Percentiles rank a stretch among this genome's conserved stretches.
Conservation (phyloP, 2,329 filamentous ascomycete genomes). For the Colletotrichum sidae region DNA sequence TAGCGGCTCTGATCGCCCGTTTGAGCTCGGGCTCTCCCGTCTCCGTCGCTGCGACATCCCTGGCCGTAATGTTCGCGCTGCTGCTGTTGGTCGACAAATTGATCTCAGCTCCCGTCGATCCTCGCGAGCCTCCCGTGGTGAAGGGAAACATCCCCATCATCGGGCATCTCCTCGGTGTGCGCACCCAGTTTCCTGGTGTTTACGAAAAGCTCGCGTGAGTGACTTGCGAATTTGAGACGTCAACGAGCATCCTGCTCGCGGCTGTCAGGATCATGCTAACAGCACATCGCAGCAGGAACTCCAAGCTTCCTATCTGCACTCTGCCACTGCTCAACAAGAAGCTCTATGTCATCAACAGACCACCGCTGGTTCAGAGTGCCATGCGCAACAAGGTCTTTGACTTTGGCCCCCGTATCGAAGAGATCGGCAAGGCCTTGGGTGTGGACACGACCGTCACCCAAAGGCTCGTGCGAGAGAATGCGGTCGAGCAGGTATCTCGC, state of each 20-base stretch:
- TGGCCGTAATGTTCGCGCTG: constrained; percentile 10
- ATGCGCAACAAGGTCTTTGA: constrained; percentile 51
- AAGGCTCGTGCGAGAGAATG: constrained; percentile 50
- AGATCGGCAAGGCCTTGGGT: constrained; percentile 43
- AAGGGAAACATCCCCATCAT: constrained; percentile 55
- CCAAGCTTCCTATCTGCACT: constrained; percentile 52
- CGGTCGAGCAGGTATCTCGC: constrained; percentile 46
- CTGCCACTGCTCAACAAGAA: constrained; percentile 56
- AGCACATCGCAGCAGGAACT: constrained; percentile 39
- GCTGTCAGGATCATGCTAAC: constrained; percentile 10
- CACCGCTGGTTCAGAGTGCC: constrained; percentile 52
- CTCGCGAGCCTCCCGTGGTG: constrained; percentile 56
- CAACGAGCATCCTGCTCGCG: too few species aligned
- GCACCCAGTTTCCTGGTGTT: constrained; percentile 51
- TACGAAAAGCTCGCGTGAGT: constrained; percentile 51
- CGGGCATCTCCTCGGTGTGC: constrained; percentile 59
- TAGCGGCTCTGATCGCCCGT: constrained; percentile 2
- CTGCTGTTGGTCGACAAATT: constrained; percentile 18
- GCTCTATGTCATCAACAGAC: constrained; percentile 58
- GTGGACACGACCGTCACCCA: constrained; percentile 45
- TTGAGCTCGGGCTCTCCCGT: constrained; percentile 7
- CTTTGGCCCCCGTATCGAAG: constrained; percentile 54
- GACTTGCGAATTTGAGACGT: background rate
- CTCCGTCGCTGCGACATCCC: background rate
- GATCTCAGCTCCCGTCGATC: constrained; percentile 39